Percentiles rank a stretch among this genome's conserved stretches.
Evolutionary conservation across 2,329 filamentous ascomycete species (phyloP).

Genomic region (Claviceps digitariae): DNA sequence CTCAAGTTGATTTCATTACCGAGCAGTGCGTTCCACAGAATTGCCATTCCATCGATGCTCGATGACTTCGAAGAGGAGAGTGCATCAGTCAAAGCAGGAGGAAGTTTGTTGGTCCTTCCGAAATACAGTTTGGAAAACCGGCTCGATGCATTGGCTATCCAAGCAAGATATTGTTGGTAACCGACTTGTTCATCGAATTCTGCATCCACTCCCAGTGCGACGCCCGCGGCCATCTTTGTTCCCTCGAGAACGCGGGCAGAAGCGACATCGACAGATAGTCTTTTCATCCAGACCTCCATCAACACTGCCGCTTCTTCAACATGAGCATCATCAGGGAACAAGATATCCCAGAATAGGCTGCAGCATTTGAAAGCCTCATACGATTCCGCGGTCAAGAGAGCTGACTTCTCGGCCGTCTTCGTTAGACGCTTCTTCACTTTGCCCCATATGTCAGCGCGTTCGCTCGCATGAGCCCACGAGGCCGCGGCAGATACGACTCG

Average conservation of each 20-base stretch:
- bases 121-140: conserved; percentile 18
- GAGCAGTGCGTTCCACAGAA: conserved; percentile 19
- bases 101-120: conserved; percentile 12
- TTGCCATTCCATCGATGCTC: conserved; percentile 8
- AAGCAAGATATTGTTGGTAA: conserved; percentile 20
- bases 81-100: conserved; percentile 13
- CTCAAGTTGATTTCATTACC: conserved; percentile 26
- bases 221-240: conserved; percentile 9
- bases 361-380: conserved; percentile 29
- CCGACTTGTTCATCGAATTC: conserved; percentile 15
- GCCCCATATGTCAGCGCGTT: conserved; percentile 20
- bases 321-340: conserved; percentile 22
- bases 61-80: conserved; percentile 10
- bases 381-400: conserved; percentile 20
- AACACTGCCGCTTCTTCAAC: conserved; percentile 17
- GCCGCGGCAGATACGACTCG: conserved; percentile 23
- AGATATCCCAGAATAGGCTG: conserved; percentile 23
- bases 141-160: conserved; percentile 20
- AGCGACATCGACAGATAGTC: conserved; percentile 19
- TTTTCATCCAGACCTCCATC: conserved; percentile 19
- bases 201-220: conserved; percentile 8
- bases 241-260: conserved; percentile 12
- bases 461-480: conserved; percentile 19
- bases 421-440: conserved; percentile 18
- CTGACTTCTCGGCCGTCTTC: conserved; percentile 19